Base-by-base conservation (phyloP, 2,329 filamentous ascomycete genomes). In the Thielaviopsis euricoi region DNA sequence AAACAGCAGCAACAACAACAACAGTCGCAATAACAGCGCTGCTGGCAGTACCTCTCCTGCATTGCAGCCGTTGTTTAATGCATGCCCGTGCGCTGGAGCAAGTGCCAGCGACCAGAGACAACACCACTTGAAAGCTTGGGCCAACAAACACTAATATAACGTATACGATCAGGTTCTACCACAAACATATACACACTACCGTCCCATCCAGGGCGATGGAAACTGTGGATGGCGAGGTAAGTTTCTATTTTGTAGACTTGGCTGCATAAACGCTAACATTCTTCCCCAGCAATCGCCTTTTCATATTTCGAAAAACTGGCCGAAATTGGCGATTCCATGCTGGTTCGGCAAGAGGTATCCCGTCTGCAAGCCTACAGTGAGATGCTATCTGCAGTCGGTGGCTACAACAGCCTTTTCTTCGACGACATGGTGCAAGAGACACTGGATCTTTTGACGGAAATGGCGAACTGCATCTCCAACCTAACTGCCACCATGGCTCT, bases 161-260 rank as follows among this genome's bases (percentile, higher is more conserved):
- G 10, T 48, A 22, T 43, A 33, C 43, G 4, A 33, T n/a, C 37
- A 95, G 89, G 79, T 83, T 21, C 78, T 98, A 57, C 86, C 89
- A 6, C 78, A 84, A 65, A 88, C 85, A 58, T 95, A 95, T 70
- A 87, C 88, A 21, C 84, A 89, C 68, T 95, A 91, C 67, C 87
- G 93, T 58, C 85, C 85, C 12, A 82, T 95, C 68, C 84, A 86
- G 70, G 91, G 93, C 56, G 91, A 97, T 72, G 93, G 93, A 60
- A 94, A 95, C 68, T 97, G 93, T 71, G 93, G 91, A 66, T 97
- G 93, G 91, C 82, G 91, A 85, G 93, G 91, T 96, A 77, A 75
- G 83, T 73, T 62, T 63, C 56, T 46, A 29, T 57, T 52, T 55
- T 57, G 59, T 46, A 52, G 3, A 21, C 12, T n/a, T 7, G 17